Percentiles rank a stretch among this genome's conserved stretches.
Evolutionary conservation across 2,329 filamentous ascomycete genomes (phyloP).

Genomic region (Diaporthe sp.): DNA sequence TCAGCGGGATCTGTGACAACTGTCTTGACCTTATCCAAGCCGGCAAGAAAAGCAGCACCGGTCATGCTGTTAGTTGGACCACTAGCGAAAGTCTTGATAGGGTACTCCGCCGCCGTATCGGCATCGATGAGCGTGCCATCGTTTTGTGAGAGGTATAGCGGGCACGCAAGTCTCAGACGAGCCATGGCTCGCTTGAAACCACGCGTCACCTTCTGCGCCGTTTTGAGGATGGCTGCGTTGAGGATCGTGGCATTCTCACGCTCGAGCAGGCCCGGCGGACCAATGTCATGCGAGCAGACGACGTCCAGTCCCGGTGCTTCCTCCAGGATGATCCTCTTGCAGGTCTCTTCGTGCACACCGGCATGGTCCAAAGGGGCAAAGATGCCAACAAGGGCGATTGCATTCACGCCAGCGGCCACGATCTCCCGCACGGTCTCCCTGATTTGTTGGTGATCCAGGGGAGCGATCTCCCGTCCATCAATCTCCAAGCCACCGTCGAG

Average conservation of each 20-base stretch:
- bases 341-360: not conserved
- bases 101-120: not conserved
- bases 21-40: not conserved
- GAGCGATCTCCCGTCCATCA: conserved; percentile 49
- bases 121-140: not conserved
- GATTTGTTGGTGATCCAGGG: not conserved
- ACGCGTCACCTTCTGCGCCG: conserved; percentile 59
- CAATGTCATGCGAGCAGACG: conserved; percentile 39
- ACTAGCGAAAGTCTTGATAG: not conserved
- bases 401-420: not conserved
- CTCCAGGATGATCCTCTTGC: not conserved
- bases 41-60: not conserved
- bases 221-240: conserved; percentile 64
- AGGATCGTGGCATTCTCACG: conserved; percentile 68
- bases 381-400: not conserved
- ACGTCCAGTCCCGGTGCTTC: not conserved
- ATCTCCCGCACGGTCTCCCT: not conserved
- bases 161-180: not conserved
- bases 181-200: conserved; percentile 57
- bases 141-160: not conserved
- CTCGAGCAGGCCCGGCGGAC: conserved; percentile 57
- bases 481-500: conserved; percentile 30
- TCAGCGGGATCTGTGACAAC: not conserved
- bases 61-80: not conserved
- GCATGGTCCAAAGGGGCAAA: not conserved